A percentile compares a stretch with the other conserved stretches of the same genome.
Conservation (phyloP, 2,329 filamentous ascomycete genomes). For the Aspergillus texensis region DNA sequence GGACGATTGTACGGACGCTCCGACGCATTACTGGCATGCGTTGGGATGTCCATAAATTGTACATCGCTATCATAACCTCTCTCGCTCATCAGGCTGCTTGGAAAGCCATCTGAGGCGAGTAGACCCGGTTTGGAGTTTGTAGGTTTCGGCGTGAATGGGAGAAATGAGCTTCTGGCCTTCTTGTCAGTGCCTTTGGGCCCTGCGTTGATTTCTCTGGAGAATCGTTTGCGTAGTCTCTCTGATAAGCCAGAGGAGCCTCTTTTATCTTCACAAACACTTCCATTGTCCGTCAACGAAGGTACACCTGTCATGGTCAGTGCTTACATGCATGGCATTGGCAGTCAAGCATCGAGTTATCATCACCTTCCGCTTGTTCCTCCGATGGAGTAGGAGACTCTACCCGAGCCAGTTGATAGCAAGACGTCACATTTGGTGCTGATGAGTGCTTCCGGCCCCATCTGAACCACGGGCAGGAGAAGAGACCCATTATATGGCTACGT, state of each 20-base stretch:
- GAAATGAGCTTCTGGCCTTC: constrained; percentile 17
- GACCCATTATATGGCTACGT: constrained; percentile 4
- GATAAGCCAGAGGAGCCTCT: constrained; percentile 29
- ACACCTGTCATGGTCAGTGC: constrained; percentile 12
- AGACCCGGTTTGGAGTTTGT: constrained; percentile 10
- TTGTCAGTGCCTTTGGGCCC: constrained; percentile 17
- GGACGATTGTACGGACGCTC: constrained; percentile 12
- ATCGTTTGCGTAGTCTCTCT: constrained; percentile 33
- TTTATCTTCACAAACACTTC: constrained; percentile 1
- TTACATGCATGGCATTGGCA: background rate
- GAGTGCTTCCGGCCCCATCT: constrained; percentile 4
- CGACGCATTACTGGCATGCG: constrained; percentile 22
- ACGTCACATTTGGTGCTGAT: background rate
- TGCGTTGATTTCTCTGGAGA: constrained; percentile 35
- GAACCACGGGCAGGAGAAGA: constrained; percentile 11
- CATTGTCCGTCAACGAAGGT: constrained; percentile 14
- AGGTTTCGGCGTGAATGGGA: constrained; percentile 25
- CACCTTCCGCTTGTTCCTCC: constrained; percentile 16
- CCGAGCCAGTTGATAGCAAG: background rate
- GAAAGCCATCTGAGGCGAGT: constrained; percentile 24
- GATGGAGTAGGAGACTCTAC: background rate
- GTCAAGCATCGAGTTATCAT: constrained; percentile 12
- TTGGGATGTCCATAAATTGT: constrained; percentile 40
- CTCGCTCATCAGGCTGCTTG: constrained; percentile 41
- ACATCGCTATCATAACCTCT: constrained; percentile 47